Evolutionary conservation across 805 yeast genomes (phyloP), one percentile per base, ranked within the genome.

Genomic region (Ogataea pini): DNA sequence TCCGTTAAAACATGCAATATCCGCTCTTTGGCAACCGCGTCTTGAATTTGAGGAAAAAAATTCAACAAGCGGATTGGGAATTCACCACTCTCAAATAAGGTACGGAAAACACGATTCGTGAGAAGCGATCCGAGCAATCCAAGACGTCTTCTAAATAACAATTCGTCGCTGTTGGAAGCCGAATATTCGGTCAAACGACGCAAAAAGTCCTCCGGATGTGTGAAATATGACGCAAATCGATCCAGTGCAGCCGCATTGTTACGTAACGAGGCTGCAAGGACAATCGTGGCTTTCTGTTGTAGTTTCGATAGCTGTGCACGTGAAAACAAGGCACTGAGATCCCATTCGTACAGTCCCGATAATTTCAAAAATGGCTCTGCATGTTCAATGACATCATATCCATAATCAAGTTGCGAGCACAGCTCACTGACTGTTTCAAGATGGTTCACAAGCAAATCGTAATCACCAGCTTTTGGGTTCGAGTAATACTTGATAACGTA

Each of bases 341-440:
- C 47, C 2, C 56, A 48, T 4, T 54, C 57, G 19, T 56, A 52
- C 5, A 69, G 42, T 1, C 68, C 71, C 1, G 65, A 48, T 1
- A 67, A 42, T 24, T 60, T 55, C 24, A 71, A 42, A 25, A 79
- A 57, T 3, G 61, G 58, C 8, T 63, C 46, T 31, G 76, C 64
- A 9, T 70, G 51, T 1, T 59, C 57, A 8, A 69, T 62, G 19
- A 86, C 73, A 44, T 70, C 70, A 3, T 64, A 68, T 3, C 91
- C 92, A 55, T 77, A 78, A 43, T 84, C 83, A 36, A 77, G 65
- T 54, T 83, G 89, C 57, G 86, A 90, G 33, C 87, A 75, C 56
- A 78, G 73, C n/a, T 84, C 90, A 20, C 74, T 66, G 48, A 86
- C 56, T 1, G 67, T 63, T 10, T 76, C 76, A 28, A 82, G 67